These are phyloP conservation scores for Xylariaceae sp. DNA, from an alignment of 2,329 filamentous ascomycete species.

Conservation along the genomic window DNA sequence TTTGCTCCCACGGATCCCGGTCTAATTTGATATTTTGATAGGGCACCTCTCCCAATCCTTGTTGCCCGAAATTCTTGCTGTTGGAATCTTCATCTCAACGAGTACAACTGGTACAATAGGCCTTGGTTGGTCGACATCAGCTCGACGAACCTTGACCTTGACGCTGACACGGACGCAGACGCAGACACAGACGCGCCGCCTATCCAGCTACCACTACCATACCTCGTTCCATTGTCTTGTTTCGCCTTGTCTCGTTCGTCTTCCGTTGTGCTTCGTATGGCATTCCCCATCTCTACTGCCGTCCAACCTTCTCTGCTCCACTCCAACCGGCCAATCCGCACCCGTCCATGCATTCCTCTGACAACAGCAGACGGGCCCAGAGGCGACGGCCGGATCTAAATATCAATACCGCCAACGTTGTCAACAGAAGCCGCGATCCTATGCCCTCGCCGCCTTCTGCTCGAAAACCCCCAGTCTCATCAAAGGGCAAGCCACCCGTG, in stretches of 20 bases:
- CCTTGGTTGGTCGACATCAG: no score
- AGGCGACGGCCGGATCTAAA: slow-evolving; percentile 43
- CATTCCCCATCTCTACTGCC: slow-evolving; percentile 24
- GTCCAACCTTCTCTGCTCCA: slow-evolving; percentile 27
- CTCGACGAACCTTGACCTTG: no score
- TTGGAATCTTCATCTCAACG: not conserved
- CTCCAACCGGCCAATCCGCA: slow-evolving; percentile 6
- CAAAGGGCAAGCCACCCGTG: slow-evolving; percentile 39
- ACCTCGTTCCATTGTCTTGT: no score
- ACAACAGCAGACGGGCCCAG: slow-evolving; percentile 32
- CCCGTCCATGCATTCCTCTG: slow-evolving; percentile 35
- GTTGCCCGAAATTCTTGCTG: not conserved
- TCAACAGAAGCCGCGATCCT: slow-evolving; percentile 25
- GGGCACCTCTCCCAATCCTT: not conserved
- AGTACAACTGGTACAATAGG: not conserved
- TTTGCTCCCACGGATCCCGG: not conserved
- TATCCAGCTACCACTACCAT: no score
- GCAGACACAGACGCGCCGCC: no score
- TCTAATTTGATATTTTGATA: not conserved
- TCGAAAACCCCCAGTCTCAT: slow-evolving; percentile 31
- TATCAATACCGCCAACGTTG: slow-evolving; percentile 37
- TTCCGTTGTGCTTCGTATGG: slow-evolving; percentile 28
- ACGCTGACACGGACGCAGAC: no score
- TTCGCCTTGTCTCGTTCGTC: not conserved
- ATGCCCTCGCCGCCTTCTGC: slow-evolving; percentile 36